A percentile compares a stretch with the other conserved stretches of the same genome.
Evolutionary conservation across 257 asterid species (phyloP).

Genomic region (Thymus quinquecostatus): DNA sequence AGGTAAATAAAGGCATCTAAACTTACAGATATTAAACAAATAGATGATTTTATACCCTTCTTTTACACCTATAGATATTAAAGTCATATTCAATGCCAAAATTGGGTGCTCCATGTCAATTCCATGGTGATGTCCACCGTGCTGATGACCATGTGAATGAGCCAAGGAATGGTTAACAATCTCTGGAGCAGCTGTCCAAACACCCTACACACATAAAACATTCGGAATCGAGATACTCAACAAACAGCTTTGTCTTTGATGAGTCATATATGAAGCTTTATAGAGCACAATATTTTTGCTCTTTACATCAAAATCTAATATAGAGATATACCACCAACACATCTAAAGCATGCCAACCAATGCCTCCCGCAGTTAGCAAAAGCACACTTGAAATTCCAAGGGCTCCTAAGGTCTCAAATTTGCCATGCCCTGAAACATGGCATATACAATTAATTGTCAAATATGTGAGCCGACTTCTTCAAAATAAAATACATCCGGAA

Average conservation of each 20-base stretch:
- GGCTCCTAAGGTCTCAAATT: slow-evolving; percentile 96
- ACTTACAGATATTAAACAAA: background rate
- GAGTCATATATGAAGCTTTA: background rate
- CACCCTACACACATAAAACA: slow-evolving; percentile 52
- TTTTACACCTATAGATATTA: slow-evolving; percentile 80
- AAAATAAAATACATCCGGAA: background rate
- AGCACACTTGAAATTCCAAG: slow-evolving; percentile 87
- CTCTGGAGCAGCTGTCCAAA: slow-evolving; percentile 70
- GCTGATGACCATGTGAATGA: slow-evolving; percentile 53
- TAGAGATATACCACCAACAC: slow-evolving; percentile 54
- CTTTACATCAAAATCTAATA: slow-evolving; percentile 15
- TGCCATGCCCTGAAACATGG: slow-evolving; percentile 82
- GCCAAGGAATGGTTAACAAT: slow-evolving; percentile 53
- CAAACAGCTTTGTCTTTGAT: background rate
- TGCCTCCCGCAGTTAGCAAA: slow-evolving; percentile 94
- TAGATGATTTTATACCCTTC: slow-evolving; percentile 72
- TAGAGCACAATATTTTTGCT: slow-evolving; percentile 4
- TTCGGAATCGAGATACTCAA: background rate
- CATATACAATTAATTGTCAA: slow-evolving; percentile 28
- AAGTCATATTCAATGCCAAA: slow-evolving; percentile 81
- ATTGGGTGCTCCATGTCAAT: slow-evolving; percentile 90
- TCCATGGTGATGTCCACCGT: slow-evolving; percentile 74
- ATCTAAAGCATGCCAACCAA: slow-evolving; percentile 94
- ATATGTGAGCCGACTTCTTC: background rate
- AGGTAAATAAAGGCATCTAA: slow-evolving; percentile 14